Percentiles rank a stretch among this genome's conserved stretches.
Conservation (phyloP, 768 basidiomycete genomes). For the Podaxis sp. region DNA sequence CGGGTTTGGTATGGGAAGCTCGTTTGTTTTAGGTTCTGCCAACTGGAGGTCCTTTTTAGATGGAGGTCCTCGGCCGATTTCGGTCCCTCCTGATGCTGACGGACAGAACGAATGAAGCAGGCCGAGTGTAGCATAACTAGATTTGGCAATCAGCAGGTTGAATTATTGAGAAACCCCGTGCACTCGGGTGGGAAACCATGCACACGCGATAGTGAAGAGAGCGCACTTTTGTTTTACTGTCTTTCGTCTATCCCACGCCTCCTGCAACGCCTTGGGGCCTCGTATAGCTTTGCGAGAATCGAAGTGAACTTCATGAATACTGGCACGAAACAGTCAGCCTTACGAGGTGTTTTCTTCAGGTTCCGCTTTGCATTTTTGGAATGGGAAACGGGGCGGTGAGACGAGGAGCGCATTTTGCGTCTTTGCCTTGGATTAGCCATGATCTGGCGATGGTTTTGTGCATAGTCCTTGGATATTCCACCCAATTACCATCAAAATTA, state of each 20-base stretch:
- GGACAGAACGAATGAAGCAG: slow-evolving; percentile 69
- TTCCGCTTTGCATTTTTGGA: slow-evolving; percentile 73
- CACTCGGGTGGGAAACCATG: background rate
- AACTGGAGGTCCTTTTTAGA: slow-evolving; percentile 14
- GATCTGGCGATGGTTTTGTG: background rate
- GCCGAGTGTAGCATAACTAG: slow-evolving; percentile 78
- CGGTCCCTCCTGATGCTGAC: slow-evolving; percentile 64
- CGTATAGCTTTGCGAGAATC: slow-evolving; percentile 56
- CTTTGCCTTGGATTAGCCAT: slow-evolving; percentile 98
- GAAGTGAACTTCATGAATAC: background rate
- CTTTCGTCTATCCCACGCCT: slow-evolving; percentile 84
- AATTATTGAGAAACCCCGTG: background rate
- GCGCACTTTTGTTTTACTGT: slow-evolving; percentile 92
- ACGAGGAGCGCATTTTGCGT: slow-evolving; percentile 76
- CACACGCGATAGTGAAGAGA: background rate
- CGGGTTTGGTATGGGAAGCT: slow-evolving; percentile 12
- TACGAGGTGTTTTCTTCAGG: slow-evolving; percentile 76
- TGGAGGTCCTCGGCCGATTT: slow-evolving; percentile 32
- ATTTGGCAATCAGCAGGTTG: background rate
- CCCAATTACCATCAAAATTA: background rate
- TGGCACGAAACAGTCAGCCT: slow-evolving; percentile 20
- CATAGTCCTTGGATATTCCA: background rate
- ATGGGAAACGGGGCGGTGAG: slow-evolving; percentile 72
- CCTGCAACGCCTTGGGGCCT: slow-evolving; percentile 78
- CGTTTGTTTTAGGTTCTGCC: slow-evolving; percentile 1